Evolutionary conservation across 257 asterid genomes (phyloP), one percentile per base, ranked within the genome.

Genomic region (Coffea canephora): DNA sequence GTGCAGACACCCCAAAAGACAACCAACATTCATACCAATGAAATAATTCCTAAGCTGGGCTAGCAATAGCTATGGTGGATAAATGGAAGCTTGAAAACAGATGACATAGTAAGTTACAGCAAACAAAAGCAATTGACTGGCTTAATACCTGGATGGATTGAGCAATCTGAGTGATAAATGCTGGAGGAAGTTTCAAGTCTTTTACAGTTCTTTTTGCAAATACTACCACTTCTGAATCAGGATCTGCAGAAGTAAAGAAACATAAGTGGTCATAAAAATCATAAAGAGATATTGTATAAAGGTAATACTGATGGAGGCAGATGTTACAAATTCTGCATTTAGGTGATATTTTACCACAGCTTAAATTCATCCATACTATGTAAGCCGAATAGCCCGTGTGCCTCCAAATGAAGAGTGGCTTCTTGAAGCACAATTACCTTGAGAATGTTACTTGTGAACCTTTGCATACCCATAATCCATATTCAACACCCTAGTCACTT

Each of bases 171-270:
- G 97, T 87, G 81, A 88, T 88, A 85, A 96, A 96, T 76, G 94
- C 93, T 73, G 97, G 97, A 66, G 97, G 97, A 85, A 96, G 94
- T 88, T 92, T 96, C 88, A 91, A 90, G 85, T 96, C 99, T 81
- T 90, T 96, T 80, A 89, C 97, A 50, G 97, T 96, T 87, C 96
- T 92, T 78, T 89, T 96, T 4, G 99, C 99, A 83, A 94, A 94
- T 75, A 90, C 87, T 85, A 84, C 91, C 77, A 94, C 87, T 87
- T 96, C 99, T 61, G 98, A 85, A 85, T 96, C 99, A 75, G 97
- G 92, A 89, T 96, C 99, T 95, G 72, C 85, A 55, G 61, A 15
- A 54, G 46, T 50, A 71, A 71, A 71, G 21, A 59, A 49, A 52
- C 11, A n/a, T n/a, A 72, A 9, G 16, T 27, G 62, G 55, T 82